Conservation (phyloP, 352 stramenopile genomes). For the Phytophthora hybrid region DNA sequence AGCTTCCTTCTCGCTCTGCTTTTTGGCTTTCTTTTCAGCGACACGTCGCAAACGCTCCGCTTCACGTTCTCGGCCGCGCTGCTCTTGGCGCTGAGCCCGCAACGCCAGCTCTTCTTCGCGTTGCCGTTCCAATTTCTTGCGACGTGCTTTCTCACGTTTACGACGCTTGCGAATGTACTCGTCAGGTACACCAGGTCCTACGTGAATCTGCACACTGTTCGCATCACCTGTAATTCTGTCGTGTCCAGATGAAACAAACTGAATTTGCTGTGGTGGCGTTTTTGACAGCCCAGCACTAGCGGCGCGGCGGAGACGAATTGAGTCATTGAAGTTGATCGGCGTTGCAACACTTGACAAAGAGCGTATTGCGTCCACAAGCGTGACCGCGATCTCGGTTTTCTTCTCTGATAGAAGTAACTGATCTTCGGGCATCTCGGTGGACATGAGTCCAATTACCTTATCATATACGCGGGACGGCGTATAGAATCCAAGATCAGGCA, state of each 20-base stretch:
- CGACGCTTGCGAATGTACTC: slow-evolving; percentile 90
- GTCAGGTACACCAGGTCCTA: slow-evolving; percentile 72
- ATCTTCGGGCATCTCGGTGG: slow-evolving; percentile 85
- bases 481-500: slow-evolving; percentile 86
- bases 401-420: slow-evolving; percentile 85
- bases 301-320: slow-evolving; percentile 62
- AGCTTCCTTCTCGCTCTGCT: slow-evolving; percentile 78
- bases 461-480: slow-evolving; percentile 82
- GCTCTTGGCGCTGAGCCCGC: slow-evolving; percentile 70
- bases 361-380: slow-evolving; percentile 83
- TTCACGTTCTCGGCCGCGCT: slow-evolving; percentile 73
- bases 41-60: slow-evolving; percentile 79
- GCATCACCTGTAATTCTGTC: slow-evolving; percentile 60
- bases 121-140: slow-evolving; percentile 76
- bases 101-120: slow-evolving; percentile 81
- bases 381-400: slow-evolving; percentile 89
- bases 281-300: slow-evolving; percentile 55
- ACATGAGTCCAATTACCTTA: slow-evolving; percentile 81
- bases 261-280: slow-evolving; percentile 69
- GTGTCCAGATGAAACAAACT: slow-evolving; percentile 60
- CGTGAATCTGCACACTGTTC: slow-evolving; percentile 59
- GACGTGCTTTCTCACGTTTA: slow-evolving; percentile 83
- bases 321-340: slow-evolving; percentile 77
- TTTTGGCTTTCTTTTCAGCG: slow-evolving; percentile 90
- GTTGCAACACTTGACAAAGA: slow-evolving; percentile 58